Percentiles rank a stretch among this genome's conserved stretches.
These are phyloP conservation scores for Symbiodinium pilosum DNA, from an alignment of 73 alveolate genomes.

Conservation along the genomic window DNA sequence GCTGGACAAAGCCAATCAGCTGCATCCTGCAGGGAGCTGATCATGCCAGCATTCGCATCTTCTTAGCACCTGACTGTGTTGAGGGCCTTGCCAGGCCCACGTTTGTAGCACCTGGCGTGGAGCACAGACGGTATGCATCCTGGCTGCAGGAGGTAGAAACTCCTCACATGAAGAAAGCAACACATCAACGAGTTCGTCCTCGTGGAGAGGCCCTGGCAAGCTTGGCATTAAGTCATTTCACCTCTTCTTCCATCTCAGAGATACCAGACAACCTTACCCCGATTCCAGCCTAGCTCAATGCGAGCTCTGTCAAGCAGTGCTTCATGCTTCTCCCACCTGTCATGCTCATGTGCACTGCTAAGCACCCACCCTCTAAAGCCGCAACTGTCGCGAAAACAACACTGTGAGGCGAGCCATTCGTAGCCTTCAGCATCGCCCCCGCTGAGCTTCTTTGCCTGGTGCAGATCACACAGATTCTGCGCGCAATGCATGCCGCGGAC, in stretches of 20 bases:
- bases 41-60: too few species aligned
- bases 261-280: too few species aligned
- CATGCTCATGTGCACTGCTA: not conserved
- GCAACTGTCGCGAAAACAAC: not conserved
- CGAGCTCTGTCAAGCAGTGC: not conserved
- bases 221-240: too few species aligned
- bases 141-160: not conserved
- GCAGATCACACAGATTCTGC: not conserved
- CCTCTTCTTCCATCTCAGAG: too few species aligned
- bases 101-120: not conserved
- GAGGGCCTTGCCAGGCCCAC: too few species aligned
- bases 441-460: not conserved
- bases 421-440: slow-evolving; percentile 1
- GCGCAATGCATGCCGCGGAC: not conserved
- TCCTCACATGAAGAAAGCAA: too few species aligned
- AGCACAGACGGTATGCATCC: not conserved
- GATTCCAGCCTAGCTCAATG: not conserved
- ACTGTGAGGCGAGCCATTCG: not conserved
- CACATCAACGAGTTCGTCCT: not conserved
- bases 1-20: not conserved
- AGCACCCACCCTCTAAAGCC: not conserved
- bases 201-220: slow-evolving; percentile 6
- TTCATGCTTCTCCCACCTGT: slow-evolving; percentile 9
- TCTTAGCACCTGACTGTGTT: too few species aligned
- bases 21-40: not conserved